These are phyloP conservation scores for Amaranthus cruentus DNA, from an alignment of 148 eudicot genomes.

Conservation along the genomic window DNA sequence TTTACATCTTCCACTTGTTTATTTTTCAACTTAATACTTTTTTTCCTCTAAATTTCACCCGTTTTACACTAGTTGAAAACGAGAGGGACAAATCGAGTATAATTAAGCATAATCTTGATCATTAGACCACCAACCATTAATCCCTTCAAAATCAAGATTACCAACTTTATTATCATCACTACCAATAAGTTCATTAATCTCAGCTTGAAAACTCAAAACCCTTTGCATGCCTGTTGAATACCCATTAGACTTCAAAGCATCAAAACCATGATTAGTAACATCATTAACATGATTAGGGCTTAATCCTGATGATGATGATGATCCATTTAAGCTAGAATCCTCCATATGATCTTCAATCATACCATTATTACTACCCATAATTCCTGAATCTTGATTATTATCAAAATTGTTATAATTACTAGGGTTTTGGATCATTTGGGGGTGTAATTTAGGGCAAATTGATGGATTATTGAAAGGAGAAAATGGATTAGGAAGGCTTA, in stretches of 20 bases:
- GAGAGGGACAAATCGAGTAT: no score
- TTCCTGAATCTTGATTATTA: no score
- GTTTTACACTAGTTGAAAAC: no score
- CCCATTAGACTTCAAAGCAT: neutral
- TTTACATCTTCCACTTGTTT: no score
- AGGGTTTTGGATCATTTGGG: constrained; percentile 46
- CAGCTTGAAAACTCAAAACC: constrained; percentile 27
- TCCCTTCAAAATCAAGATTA: constrained; percentile 21
- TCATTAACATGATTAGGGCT: constrained; percentile 12
- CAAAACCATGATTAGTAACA: neutral
- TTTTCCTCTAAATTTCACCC: no score
- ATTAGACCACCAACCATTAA: constrained; percentile 32
- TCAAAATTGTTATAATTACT: no score
- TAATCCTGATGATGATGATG: constrained; percentile 11
- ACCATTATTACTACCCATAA: neutral
- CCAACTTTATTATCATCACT: constrained; percentile 2
- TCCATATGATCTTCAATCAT: constrained; percentile 7
- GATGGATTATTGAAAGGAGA: constrained; percentile 53
- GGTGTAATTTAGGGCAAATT: constrained; percentile 74
- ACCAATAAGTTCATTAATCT: constrained; percentile 24
- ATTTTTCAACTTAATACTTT: no score
- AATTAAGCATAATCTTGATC: neutral
- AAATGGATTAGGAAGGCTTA: constrained; percentile 31
- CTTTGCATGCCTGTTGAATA: constrained; percentile 16
- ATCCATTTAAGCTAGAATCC: constrained; percentile 23